Percentiles rank a stretch among this genome's conserved stretches.
phyloP scores from a whole-genome alignment of 139 green algal genomes.

The Picochlorum sp. region DNA sequence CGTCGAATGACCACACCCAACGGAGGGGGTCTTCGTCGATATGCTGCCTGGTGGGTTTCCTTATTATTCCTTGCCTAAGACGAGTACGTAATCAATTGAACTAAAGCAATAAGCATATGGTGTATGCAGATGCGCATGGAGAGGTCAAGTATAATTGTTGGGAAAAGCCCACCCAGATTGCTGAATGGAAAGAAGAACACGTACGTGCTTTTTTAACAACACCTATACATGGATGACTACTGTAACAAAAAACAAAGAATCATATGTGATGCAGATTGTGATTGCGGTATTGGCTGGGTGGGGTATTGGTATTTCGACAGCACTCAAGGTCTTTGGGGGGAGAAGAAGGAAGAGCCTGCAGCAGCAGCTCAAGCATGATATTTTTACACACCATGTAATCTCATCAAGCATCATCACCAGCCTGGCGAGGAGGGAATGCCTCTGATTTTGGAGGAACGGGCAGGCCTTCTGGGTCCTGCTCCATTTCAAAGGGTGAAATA shows the following conservation, averaged over 20 bases:
- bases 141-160: slow-evolving; percentile 44
- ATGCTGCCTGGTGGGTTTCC: background rate
- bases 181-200: slow-evolving; percentile 44
- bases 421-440: slow-evolving; percentile 3
- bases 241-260: too few species aligned
- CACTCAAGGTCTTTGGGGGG: slow-evolving; percentile 43
- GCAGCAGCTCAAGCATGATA: background rate
- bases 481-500: slow-evolving; percentile 29
- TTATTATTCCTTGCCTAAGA: too few species aligned
- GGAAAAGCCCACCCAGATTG: slow-evolving; percentile 32
- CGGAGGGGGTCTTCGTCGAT: too few species aligned
- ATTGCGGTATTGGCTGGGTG: slow-evolving; percentile 42
- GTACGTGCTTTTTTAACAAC: slow-evolving; percentile 7
- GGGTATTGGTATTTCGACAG: slow-evolving; percentile 37
- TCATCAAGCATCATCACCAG: background rate
- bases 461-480: slow-evolving; percentile 6
- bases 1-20: too few species aligned
- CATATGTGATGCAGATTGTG: slow-evolving; percentile 32
- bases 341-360: slow-evolving; percentile 27
- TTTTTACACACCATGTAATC: background rate
- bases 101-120: background rate
- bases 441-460: slow-evolving; percentile 4
- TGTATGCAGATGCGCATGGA: slow-evolving; percentile 32
- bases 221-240: too few species aligned
- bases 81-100: background rate